phyloP scores from a whole-genome alignment of 768 basidiomycete species.

The Suillus clintonianus region DNA sequence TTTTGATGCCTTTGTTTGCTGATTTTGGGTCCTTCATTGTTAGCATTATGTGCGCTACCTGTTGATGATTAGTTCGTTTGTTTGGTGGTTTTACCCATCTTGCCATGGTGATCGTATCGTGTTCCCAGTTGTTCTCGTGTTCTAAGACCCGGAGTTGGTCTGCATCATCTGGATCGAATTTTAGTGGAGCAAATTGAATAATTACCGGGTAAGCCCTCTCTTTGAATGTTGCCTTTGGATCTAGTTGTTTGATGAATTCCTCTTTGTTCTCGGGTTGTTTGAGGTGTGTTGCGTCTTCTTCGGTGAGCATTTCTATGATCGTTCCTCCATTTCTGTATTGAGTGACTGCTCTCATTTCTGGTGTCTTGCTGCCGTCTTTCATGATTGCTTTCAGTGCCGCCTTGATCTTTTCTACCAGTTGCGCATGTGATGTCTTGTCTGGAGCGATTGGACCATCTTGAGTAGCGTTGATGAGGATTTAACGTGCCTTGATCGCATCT shows the following conservation, averaged over 20 bases:
- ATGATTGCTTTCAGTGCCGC: background rate
- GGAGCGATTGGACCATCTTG: no score
- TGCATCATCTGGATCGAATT: slow-evolving; percentile 8
- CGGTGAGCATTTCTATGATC: slow-evolving; percentile 13
- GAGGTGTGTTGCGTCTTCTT: slow-evolving; percentile 18
- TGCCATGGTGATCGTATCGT: background rate
- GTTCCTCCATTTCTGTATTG: background rate
- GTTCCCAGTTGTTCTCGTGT: background rate
- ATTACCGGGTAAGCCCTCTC: slow-evolving; percentile 9
- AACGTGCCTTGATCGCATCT: no score
- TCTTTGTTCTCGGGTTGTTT: background rate
- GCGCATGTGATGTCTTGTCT: no score
- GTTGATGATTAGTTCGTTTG: background rate
- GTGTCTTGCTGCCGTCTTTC: background rate
- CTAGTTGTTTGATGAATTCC: slow-evolving; percentile 4
- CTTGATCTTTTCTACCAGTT: background rate
- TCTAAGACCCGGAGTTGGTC: background rate
- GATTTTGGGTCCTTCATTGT: slow-evolving; percentile 3
- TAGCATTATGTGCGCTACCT: background rate
- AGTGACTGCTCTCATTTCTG: background rate
- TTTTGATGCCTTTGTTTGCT: slow-evolving; percentile 24
- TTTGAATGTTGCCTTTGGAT: slow-evolving; percentile 1
- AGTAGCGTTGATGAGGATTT: no score
- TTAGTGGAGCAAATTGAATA: slow-evolving; percentile 23
- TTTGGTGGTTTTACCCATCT: background rate